phyloP scores from a whole-genome alignment of 768 basidiomycete genomes.

The Leccinum barrowsii region DNA sequence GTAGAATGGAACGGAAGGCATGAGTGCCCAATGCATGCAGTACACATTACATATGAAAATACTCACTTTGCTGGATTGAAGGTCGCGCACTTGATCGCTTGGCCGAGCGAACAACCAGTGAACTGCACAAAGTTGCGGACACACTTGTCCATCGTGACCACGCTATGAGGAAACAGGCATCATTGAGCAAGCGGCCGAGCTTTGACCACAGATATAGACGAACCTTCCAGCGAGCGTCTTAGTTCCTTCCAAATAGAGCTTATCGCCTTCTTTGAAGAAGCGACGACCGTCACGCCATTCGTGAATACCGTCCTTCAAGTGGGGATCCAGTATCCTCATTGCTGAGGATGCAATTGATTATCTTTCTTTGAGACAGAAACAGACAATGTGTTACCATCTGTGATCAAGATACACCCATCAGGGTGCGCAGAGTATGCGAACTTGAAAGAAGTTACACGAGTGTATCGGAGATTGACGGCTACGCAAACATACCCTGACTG shows the following conservation, averaged over 20 bases:
- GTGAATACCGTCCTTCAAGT: slow-evolving; percentile 78
- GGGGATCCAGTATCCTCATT: slow-evolving; percentile 83
- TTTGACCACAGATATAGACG: slow-evolving; percentile 10
- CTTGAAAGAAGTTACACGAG: slow-evolving; percentile 34
- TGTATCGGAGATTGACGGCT: background rate
- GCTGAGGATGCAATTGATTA: slow-evolving; percentile 40
- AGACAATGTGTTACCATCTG: slow-evolving; percentile 61
- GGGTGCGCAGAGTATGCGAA: slow-evolving; percentile 80
- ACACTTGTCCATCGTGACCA: slow-evolving; percentile 80
- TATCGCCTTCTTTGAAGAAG: slow-evolving; percentile 78
- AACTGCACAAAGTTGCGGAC: slow-evolving; percentile 82
- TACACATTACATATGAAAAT: background rate
- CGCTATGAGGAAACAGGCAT: slow-evolving; percentile 38
- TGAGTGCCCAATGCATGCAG: background rate
- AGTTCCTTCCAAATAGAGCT: slow-evolving; percentile 80
- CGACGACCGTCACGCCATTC: slow-evolving; percentile 84
- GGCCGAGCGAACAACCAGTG: slow-evolving; percentile 77
- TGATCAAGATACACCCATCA: slow-evolving; percentile 84
- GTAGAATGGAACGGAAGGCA: background rate
- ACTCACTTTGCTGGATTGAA: slow-evolving; percentile 76
- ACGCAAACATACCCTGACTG: slow-evolving; percentile 61
- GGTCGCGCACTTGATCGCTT: slow-evolving; percentile 85
- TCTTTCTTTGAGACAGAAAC: background rate
- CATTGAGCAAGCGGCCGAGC: background rate
- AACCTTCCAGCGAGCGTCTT: slow-evolving; percentile 87